Percentiles rank a stretch among this genome's conserved stretches.
phyloP scores from a whole-genome alignment of 2,329 filamentous ascomycete genomes.

The Fusarium beomiforme region DNA sequence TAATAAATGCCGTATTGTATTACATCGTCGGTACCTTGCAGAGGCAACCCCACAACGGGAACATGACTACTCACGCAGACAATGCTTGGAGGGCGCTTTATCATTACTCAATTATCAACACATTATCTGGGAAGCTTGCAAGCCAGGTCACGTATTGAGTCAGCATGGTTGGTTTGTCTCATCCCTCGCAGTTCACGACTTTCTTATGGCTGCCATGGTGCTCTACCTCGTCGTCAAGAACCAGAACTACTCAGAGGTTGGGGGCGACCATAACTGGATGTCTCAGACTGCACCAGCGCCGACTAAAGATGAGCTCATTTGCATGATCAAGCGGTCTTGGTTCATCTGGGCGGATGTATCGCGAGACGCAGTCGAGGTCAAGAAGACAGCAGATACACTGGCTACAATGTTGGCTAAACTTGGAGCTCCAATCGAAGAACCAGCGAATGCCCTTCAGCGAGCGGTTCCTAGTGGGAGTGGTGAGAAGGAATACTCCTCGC shows the following conservation, averaged over 20 bases:
- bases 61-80: conserved; percentile 62
- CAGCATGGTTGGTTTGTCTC: conserved; percentile 66
- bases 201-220: conserved; percentile 69
- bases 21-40: conserved; percentile 64
- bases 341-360: conserved; percentile 57
- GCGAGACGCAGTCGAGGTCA: conserved; percentile 50
- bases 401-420: conserved; percentile 58
- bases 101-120: conserved; percentile 59
- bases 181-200: conserved; percentile 68
- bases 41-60: conserved; percentile 54
- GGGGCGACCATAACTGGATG: conserved; percentile 49
- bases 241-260: conserved; percentile 52
- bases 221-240: conserved; percentile 63
- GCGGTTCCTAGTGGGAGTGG: not conserved
- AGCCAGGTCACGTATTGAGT: conserved; percentile 63
- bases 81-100: conserved; percentile 61
- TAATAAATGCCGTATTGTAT: conserved; percentile 64
- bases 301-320: conserved; percentile 52
- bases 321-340: conserved; percentile 55
- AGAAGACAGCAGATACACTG: conserved; percentile 58
- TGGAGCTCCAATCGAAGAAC: conserved; percentile 43
- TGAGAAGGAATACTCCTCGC: conserved; percentile 28
- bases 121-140: conserved; percentile 58
- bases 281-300: conserved; percentile 45
- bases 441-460: not conserved